These are phyloP conservation scores for Yamadazyma akitaensis DNA, from an alignment of 805 yeast species.

Conservation along the genomic window DNA sequence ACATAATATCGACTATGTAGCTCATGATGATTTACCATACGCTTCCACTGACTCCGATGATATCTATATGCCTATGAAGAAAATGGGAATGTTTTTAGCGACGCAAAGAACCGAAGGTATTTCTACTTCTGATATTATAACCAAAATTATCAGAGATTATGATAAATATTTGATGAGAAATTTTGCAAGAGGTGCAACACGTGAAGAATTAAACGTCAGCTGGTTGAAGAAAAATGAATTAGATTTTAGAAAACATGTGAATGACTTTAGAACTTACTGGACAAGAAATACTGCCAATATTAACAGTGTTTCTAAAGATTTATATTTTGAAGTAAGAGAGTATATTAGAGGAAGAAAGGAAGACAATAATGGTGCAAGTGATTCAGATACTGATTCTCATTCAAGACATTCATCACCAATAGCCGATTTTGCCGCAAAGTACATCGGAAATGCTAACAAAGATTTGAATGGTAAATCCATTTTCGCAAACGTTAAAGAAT, in stretches of 20 bases:
- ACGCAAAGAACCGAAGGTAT: conserved; percentile 97
- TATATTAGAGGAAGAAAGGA: conserved; percentile 51
- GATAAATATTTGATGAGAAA: conserved; percentile 96
- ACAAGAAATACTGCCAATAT: conserved; percentile 65
- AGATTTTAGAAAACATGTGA: conserved; percentile 86
- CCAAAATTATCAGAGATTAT: conserved; percentile 91
- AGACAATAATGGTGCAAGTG: conserved; percentile 22
- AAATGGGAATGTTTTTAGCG: conserved; percentile 83
- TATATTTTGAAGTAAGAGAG: conserved; percentile 82
- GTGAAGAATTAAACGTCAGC: conserved; percentile 93
- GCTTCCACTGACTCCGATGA: conserved; percentile 88
- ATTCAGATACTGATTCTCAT: conserved; percentile 26
- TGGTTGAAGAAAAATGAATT: conserved; percentile 97
- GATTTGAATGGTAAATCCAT: conserved; percentile 35
- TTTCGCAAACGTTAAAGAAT: conserved; percentile 40
- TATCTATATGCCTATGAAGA: conserved; percentile 88
- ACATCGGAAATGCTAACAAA: conserved; percentile 52
- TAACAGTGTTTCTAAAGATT: conserved; percentile 73
- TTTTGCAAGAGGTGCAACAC: conserved; percentile 95
- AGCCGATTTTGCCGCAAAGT: conserved; percentile 63
- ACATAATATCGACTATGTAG: conserved; percentile 91
- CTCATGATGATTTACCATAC: conserved; percentile 96
- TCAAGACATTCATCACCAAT: conserved; percentile 48
- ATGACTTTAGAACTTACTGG: conserved; percentile 84
- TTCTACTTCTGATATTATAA: conserved; percentile 92